A percentile compares a stretch with the other conserved stretches of the same genome.
These are phyloP conservation scores for Nymphaea colorata DNA, from an alignment of 164 flowering plant species.

Conservation along the genomic window DNA sequence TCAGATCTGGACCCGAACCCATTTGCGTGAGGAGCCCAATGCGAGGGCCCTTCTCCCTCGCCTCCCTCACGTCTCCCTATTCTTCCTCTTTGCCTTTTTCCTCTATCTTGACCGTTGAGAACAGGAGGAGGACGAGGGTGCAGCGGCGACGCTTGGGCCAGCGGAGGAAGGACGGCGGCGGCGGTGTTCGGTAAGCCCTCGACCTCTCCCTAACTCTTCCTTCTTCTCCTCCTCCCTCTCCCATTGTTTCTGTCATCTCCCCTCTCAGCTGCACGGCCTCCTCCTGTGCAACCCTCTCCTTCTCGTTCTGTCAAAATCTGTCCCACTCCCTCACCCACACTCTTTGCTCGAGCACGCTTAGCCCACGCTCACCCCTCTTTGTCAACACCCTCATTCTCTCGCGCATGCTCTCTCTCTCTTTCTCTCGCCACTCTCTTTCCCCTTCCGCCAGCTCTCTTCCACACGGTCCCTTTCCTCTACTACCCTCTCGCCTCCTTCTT, in stretches of 20 bases:
- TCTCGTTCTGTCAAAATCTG: too few relatives aligned
- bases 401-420: not conserved
- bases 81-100: not conserved
- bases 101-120: too few relatives aligned
- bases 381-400: too few relatives aligned
- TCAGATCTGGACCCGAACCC: too few relatives aligned
- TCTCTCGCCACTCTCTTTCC: not conserved
- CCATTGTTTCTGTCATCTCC: not conserved
- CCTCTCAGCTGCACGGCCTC: too few relatives aligned
- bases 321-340: too few relatives aligned
- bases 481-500: not conserved
- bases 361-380: too few relatives aligned
- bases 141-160: too few relatives aligned
- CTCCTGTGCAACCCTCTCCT: too few relatives aligned
- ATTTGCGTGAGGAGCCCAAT: not conserved
- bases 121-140: too few relatives aligned
- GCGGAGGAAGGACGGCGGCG: not conserved
- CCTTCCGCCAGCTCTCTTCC: not conserved
- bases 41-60: not conserved
- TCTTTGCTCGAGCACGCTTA: too few relatives aligned
- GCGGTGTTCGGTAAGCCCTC: not conserved
- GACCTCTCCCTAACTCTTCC: not conserved
- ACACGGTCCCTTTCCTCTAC: not conserved
- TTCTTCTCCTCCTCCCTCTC: not conserved
- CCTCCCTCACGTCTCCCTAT: not conserved